phyloP scores from a whole-genome alignment of 305 asterid species.

The Coffea humblotiana region DNA sequence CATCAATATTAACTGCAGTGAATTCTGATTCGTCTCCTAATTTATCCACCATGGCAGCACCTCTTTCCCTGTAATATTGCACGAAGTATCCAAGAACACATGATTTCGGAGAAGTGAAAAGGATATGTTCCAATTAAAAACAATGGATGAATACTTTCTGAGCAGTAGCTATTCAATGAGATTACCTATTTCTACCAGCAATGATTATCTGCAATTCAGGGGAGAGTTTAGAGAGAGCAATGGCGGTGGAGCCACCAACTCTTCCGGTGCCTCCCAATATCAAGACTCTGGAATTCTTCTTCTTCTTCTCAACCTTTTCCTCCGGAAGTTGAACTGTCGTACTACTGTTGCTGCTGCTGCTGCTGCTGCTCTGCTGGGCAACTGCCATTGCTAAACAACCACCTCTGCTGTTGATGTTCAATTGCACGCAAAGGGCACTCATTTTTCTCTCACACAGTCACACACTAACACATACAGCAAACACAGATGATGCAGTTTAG shows the following conservation, averaged over 20 bases:
- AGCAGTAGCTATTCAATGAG: background rate
- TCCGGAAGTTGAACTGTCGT: slow-evolving; percentile 46
- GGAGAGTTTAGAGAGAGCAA: slow-evolving; percentile 69
- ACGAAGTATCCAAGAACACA: background rate
- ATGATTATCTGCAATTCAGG: slow-evolving; percentile 62
- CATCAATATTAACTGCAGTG: slow-evolving; percentile 58
- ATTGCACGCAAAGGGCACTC: slow-evolving; percentile 55
- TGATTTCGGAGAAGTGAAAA: background rate
- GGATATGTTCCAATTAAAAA: background rate
- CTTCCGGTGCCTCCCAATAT: slow-evolving; percentile 93
- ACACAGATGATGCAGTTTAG: background rate
- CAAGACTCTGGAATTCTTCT: slow-evolving; percentile 56
- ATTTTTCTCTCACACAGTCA: slow-evolving; percentile 21
- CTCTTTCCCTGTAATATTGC: slow-evolving; percentile 60
- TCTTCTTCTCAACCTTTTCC: slow-evolving; percentile 31
- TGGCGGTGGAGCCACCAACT: slow-evolving; percentile 93
- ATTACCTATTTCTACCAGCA: slow-evolving; percentile 82
- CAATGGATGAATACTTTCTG: background rate
- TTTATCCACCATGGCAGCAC: slow-evolving; percentile 59
- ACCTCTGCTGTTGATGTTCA: slow-evolving; percentile 29
- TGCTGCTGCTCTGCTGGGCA: slow-evolving; percentile 28
- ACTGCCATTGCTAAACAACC: slow-evolving; percentile 24
- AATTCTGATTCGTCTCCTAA: slow-evolving; percentile 61
- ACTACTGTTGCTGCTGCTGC: slow-evolving; percentile 18
- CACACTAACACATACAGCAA: background rate